These are phyloP conservation scores for Oryza meridionalis DNA, from an alignment of 176 grass and related monocot species.

Conservation along the genomic window DNA sequence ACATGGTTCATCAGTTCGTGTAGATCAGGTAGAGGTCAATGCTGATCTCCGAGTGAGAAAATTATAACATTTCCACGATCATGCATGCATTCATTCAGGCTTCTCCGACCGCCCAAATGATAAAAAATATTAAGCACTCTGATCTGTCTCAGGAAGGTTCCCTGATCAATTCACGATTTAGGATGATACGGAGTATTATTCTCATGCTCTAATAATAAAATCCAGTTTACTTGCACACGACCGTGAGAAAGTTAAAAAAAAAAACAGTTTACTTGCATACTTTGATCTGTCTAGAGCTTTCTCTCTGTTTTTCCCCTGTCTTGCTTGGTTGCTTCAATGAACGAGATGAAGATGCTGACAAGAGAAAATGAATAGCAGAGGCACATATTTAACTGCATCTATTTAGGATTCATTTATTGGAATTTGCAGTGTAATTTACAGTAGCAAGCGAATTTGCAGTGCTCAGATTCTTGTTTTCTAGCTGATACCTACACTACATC, in stretches of 20 bases:
- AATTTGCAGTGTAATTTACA: not conserved
- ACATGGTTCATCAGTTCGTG: constrained; percentile 26
- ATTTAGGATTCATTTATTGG: not conserved
- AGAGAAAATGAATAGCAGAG: not conserved
- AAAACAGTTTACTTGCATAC: not conserved
- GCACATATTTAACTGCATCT: not conserved
- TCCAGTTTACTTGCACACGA: not conserved
- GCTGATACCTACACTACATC: not conserved
- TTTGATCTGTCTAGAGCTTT: not conserved
- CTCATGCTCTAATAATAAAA: not conserved
- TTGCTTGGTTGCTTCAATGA: not conserved
- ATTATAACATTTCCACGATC: not conserved
- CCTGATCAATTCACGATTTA: not conserved
- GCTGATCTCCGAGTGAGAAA: constrained; percentile 9
- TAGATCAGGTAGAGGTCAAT: constrained; percentile 31
- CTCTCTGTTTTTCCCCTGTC: not conserved
- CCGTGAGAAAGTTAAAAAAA: not conserved
- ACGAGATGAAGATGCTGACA: not conserved
- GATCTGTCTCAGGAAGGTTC: constrained; percentile 33
- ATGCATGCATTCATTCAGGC: constrained; percentile 15
- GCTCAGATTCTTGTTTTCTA: not conserved
- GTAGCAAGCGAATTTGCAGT: not conserved
- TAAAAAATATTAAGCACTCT: not conserved
- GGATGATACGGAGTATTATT: not conserved
- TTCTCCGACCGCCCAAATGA: constrained; percentile 19